These are phyloP conservation scores for Sclerotinia glacialis DNA, from an alignment of 2,329 filamentous ascomycete species.

Conservation along the genomic window DNA sequence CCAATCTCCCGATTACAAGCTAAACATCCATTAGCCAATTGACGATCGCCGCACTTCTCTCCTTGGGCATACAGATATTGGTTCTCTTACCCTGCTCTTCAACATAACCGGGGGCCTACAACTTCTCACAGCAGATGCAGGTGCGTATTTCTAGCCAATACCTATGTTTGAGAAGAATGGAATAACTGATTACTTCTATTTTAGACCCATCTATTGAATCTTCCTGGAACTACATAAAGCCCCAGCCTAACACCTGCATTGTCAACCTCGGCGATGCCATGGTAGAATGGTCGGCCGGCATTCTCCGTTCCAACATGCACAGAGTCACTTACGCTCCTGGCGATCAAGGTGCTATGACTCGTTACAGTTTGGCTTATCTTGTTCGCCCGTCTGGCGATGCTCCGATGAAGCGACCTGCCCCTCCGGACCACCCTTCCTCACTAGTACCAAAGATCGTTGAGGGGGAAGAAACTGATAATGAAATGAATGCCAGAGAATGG, in stretches of 20 bases:
- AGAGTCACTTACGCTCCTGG: slow-evolving; percentile 35
- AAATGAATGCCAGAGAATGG: slow-evolving; percentile 22
- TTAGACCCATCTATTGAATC: slow-evolving; percentile 35
- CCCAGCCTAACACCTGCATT: slow-evolving; percentile 37
- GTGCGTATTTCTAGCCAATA: neutral
- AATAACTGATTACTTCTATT: neutral
- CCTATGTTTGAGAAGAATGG: neutral
- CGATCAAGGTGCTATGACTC: slow-evolving; percentile 23
- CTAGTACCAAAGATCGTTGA: slow-evolving; percentile 17
- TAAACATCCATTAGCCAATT: slow-evolving; percentile 38
- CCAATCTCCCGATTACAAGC: neutral
- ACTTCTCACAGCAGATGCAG: slow-evolving; percentile 38
- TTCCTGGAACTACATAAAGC: slow-evolving; percentile 38
- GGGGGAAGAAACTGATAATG: slow-evolving; percentile 18
- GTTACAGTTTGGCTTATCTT: slow-evolving; percentile 54
- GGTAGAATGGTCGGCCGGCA: slow-evolving; percentile 34
- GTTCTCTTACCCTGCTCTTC: slow-evolving; percentile 54
- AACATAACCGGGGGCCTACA: slow-evolving; percentile 45
- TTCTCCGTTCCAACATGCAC: slow-evolving; percentile 35
- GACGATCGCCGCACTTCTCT: slow-evolving; percentile 46
- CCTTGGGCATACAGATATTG: slow-evolving; percentile 57
- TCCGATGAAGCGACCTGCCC: slow-evolving; percentile 29
- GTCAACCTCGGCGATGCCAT: slow-evolving; percentile 41
- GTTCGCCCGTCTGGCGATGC: slow-evolving; percentile 46
- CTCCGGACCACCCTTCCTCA: neutral